Conservation (phyloP, 495 filamentous ascomycete genomes). For the Arthonia radiata region DNA sequence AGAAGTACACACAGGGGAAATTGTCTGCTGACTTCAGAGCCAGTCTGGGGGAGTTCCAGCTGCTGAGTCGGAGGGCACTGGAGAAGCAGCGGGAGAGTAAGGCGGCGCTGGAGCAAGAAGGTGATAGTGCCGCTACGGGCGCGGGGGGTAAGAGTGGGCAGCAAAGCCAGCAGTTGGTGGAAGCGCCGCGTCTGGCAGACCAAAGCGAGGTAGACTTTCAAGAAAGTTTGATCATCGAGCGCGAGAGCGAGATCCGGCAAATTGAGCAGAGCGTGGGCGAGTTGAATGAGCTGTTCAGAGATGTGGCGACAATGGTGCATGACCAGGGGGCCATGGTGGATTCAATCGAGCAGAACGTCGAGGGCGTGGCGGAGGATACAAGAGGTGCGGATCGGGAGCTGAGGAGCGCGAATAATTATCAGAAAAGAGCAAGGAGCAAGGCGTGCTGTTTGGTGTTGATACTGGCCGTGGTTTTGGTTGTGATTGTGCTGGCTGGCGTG, state of each 20-base stretch:
- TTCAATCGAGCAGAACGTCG: slow-evolving; percentile 69
- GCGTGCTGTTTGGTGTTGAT: slow-evolving; percentile 85
- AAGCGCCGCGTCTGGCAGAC: slow-evolving; percentile 56
- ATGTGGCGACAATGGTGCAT: slow-evolving; percentile 85
- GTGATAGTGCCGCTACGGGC: slow-evolving; percentile 24
- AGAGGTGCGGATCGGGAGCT: slow-evolving; percentile 68
- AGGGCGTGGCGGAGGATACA: slow-evolving; percentile 54
- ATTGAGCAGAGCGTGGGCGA: slow-evolving; percentile 93
- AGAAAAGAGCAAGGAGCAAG: slow-evolving; percentile 80
- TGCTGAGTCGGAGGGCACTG: slow-evolving; percentile 60
- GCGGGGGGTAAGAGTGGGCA: slow-evolving; percentile 25
- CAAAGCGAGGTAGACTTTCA: slow-evolving; percentile 97
- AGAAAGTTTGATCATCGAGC: slow-evolving; percentile 80
- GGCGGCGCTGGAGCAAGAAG: slow-evolving; percentile 47
- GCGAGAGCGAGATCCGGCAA: slow-evolving; percentile 83
- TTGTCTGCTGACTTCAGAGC: slow-evolving; percentile 76
- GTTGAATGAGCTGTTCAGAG: slow-evolving; percentile 85
- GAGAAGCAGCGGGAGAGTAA: slow-evolving; percentile 82
- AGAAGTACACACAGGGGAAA: slow-evolving; percentile 87
- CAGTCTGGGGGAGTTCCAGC: slow-evolving; percentile 72
- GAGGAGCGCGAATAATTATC: slow-evolving; percentile 58
- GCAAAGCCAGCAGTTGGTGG: slow-evolving; percentile 43
- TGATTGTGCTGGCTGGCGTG: slow-evolving; percentile 76
- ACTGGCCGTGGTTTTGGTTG: slow-evolving; percentile 60
- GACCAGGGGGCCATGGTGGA: slow-evolving; percentile 82